These are phyloP conservation scores for Trichosporon sp. DNA, from an alignment of 1,284 basidiomycete species.

Conservation along the genomic window DNA sequence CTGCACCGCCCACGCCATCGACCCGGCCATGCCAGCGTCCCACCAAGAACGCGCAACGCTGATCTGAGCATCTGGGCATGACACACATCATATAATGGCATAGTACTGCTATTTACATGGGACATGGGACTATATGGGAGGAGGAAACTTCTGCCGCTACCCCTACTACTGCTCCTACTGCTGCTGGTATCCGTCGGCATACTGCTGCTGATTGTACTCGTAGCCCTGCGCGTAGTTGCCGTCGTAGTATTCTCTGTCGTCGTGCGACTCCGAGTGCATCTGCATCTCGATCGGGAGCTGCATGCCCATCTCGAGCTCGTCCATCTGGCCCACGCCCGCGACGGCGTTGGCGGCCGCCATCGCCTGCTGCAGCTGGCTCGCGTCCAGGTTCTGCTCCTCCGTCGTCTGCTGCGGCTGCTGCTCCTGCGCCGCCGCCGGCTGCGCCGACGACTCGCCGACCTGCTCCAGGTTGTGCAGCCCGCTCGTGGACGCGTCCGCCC, in stretches of 20 bases:
- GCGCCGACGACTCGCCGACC: neutral
- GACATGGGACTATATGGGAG: neutral
- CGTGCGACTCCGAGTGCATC: slow-evolving; percentile 39
- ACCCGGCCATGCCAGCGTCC: too few species aligned
- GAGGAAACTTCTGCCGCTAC: neutral
- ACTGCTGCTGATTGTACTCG: slow-evolving; percentile 10
- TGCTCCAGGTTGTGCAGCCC: neutral
- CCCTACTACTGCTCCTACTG: neutral
- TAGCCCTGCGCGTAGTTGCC: slow-evolving; percentile 8
- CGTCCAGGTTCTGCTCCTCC: slow-evolving; percentile 27
- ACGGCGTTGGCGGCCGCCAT: slow-evolving; percentile 33
- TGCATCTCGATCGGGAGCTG: slow-evolving; percentile 48
- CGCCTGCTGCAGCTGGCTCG: slow-evolving; percentile 44
- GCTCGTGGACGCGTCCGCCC: neutral
- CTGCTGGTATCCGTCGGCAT: slow-evolving; percentile 9
- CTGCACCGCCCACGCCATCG: too few species aligned
- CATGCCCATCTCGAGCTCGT: slow-evolving; percentile 48
- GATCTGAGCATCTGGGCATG: neutral
- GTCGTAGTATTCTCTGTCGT: slow-evolving; percentile 24
- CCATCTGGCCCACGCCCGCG: slow-evolving; percentile 38
- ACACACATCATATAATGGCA: slow-evolving; percentile 1
- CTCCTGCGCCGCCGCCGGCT: neutral
- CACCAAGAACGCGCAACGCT: too few species aligned
- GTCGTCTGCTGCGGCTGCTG: neutral
- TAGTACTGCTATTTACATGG: neutral